A percentile compares a stretch with the other conserved stretches of the same genome.
Conservation (phyloP, 257 asterid genomes). For the Fraxinus cuspidata region DNA sequence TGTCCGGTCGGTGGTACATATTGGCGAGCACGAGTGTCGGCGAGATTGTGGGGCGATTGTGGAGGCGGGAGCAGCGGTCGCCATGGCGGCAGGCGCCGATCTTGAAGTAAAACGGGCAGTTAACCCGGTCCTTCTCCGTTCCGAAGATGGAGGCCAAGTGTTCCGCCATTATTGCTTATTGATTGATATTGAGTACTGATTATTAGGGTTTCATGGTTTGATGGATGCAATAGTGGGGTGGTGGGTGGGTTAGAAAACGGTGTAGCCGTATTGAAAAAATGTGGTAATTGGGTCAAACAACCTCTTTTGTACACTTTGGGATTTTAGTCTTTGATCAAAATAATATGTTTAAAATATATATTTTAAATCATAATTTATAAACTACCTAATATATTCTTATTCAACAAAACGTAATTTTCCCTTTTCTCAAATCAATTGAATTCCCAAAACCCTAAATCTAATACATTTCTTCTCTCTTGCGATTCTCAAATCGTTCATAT, state of each 20-base stretch:
- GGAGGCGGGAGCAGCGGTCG: conserved; percentile 35
- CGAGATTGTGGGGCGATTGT: conserved; percentile 25
- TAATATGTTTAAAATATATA: too few relatives aligned
- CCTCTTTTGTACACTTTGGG: too few relatives aligned
- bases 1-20: conserved; percentile 32
- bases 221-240: neutral
- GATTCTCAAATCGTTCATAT: too few relatives aligned
- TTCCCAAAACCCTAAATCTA: too few relatives aligned
- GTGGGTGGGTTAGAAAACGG: neutral
- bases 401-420: too few relatives aligned
- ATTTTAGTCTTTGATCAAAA: too few relatives aligned
- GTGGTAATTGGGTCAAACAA: too few relatives aligned
- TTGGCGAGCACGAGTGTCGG: conserved; percentile 31
- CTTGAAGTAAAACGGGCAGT: conserved; percentile 40
- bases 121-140: conserved; percentile 35
- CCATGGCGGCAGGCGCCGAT: conserved; percentile 40
- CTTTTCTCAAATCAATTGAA: too few relatives aligned
- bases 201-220: neutral
- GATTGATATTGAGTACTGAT: neutral
- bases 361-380: too few relatives aligned
- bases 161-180: conserved; percentile 26
- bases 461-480: too few relatives aligned
- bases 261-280: neutral
- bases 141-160: conserved; percentile 35
- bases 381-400: too few relatives aligned